Base-by-base conservation (phyloP, 2,329 filamentous ascomycete species). In the Ophiobolus disseminans region DNA sequence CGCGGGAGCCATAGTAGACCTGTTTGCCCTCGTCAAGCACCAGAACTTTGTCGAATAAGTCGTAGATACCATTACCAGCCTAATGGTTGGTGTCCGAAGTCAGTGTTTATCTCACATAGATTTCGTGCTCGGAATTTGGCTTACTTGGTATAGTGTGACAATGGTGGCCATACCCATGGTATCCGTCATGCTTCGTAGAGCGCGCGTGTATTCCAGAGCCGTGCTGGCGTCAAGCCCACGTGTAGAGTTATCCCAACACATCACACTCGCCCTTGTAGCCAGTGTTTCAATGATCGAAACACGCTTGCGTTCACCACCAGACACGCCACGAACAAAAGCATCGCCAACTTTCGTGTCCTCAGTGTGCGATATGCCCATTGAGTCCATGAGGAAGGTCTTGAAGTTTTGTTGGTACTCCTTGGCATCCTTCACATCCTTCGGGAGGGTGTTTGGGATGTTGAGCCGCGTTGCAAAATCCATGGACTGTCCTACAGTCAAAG, bases 11-110 rank as follows among this genome's bases (percentile, higher is more conserved):
- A 55, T 86, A 91, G 74, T 84, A 93, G 52, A 92, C 89, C 65
- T 91, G 82, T 0, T 86, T 81, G 3, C 89, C 89, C 62, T 91
- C 86, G 60, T 91, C 90, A 0, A 92, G 75, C 0, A 93, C 85
- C 0, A 86, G 78, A 0, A 84, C 83, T 65, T 91, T 91, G 72
- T 92, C 88, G 60, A 92, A 92, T 3, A 62, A 51, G 41, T 86
- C 79, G 60, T 85, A 86, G 32, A 85, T 75, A 1, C 70, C 70
- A 42, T 79, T 74, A 28, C 68, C 68, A 9, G 76, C 75, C n/a
- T n/a, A n/a, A n/a, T n/a, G n/a, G n/a, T n/a, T n/a, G n/a, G n/a
- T n/a, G n/a, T n/a, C n/a, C n/a, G n/a, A n/a, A n/a, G n/a, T n/a
- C n/a, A n/a, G n/a, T n/a, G n/a, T n/a, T n/a, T n/a, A n/a, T n/a